A percentile compares a stretch with the other conserved stretches of the same genome.
Conservation (phyloP, 106 monocot species). For the Allium cepa region DNA sequence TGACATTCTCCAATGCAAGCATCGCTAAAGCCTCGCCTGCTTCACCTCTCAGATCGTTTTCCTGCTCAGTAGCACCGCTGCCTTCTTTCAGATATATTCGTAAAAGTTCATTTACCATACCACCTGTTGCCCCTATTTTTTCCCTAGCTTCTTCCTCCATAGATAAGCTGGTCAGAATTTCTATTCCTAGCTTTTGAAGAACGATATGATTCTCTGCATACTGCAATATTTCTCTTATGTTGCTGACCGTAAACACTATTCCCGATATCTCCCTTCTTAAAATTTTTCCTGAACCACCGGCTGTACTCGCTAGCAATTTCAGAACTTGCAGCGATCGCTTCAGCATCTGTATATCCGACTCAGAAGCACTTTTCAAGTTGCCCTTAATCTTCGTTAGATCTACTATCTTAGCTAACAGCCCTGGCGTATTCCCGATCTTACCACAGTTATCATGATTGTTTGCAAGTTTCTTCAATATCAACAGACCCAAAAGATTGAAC, state of each 20-base stretch:
- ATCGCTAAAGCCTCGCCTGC: conserved; percentile 75
- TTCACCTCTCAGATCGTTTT: conserved; percentile 20
- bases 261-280: conserved; percentile 37
- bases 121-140: conserved; percentile 48
- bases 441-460: conserved; percentile 39
- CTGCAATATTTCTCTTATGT: conserved; percentile 49
- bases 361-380: conserved; percentile 11
- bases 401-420: conserved; percentile 49
- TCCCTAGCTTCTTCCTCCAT: conserved; percentile 47
- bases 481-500: conserved; percentile 49
- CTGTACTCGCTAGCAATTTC: conserved; percentile 25
- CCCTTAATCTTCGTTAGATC: conserved; percentile 30
- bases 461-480: conserved; percentile 47
- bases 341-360: conserved; percentile 28
- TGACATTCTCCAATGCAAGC: conserved; percentile 48
- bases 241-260: conserved; percentile 51
- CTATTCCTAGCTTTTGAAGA: conserved; percentile 46
- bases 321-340: conserved; percentile 38
- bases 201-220: conserved; percentile 36
- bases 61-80: background rate
- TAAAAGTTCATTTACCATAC: conserved; percentile 40
- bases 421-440: conserved; percentile 38
- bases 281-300: conserved; percentile 38
- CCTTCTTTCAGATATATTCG: conserved; percentile 18
- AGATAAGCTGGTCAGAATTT: conserved; percentile 49